Base-by-base conservation (phyloP, 2,329 filamentous ascomycete species). In the Ophidiomyces ophidiicola region DNA sequence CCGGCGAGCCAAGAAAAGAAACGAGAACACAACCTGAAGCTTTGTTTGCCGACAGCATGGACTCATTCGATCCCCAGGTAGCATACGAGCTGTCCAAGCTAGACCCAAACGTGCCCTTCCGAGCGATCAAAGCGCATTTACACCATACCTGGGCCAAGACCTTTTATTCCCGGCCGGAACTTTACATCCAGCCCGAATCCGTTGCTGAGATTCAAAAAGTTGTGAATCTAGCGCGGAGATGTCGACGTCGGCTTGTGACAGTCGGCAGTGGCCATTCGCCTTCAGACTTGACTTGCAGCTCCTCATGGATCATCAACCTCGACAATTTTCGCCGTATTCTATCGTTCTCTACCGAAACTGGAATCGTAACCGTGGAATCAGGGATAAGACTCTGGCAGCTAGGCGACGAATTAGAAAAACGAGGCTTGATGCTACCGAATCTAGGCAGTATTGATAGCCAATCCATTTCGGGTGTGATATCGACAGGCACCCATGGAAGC, bases 91-190 rank as follows among this genome's bases (percentile, higher is more conserved):
- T 80, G 46, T 64, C 67, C 23, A 68, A 67, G 46, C 69, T 75
- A 55, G 68, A 78, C 52, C 69, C 74, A 48, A 60, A 66, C 43
- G 62, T 90, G 26, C 76, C 85, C 30, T 94, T 96, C 65, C 82
- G 80, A 57, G 82, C 83, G 4, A 71, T 70, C 42, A 67, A 72
- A 44, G 68, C 74, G 38, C 78, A 96, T 59, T 63, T 78, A 34
- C 90, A 96, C 66, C 79, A 80, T 53, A 98, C 90, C 14, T 98
- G 90, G 90, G 90, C 90, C 26, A 79, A 80, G 55, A 96, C 90
- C 35, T 94, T 92, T 65, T 79, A 82, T 53, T 90, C 81, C 36
- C 74, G 78, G 12, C 90, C 90, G 2, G 86, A 94, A 67, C 77
- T 96, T 43, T 94, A 88, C 63, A 76, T 96, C 50, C 82, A 82